phyloP scores from a whole-genome alignment of 2,329 filamentous ascomycete genomes.

The Colletotrichum noveboracense region DNA sequence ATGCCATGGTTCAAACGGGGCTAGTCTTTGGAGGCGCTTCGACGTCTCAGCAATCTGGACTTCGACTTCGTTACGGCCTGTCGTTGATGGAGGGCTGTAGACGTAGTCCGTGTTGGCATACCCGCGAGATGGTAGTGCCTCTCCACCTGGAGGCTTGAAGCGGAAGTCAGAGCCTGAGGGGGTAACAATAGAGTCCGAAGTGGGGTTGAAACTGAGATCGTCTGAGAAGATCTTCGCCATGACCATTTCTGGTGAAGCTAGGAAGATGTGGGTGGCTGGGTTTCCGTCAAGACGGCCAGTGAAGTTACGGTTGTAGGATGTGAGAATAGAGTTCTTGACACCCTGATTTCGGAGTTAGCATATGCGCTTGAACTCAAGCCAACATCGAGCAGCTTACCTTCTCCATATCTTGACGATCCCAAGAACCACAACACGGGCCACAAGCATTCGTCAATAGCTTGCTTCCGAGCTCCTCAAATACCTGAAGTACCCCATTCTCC shows the following conservation, averaged over 20 bases:
- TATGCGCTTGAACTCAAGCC: background rate
- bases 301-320: constrained; percentile 85
- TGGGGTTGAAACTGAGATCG: constrained; percentile 75
- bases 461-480: constrained; percentile 77
- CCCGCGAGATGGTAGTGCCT: constrained; percentile 61
- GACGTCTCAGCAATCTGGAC: constrained; percentile 73
- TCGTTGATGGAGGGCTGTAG: constrained; percentile 60
- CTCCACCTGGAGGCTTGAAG: constrained; percentile 68
- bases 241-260: constrained; percentile 77
- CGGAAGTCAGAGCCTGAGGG: constrained; percentile 73
- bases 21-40: constrained; percentile 75
- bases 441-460: constrained; percentile 78
- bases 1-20: constrained; percentile 72
- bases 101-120: constrained; percentile 42
- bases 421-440: constrained; percentile 72
- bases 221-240: constrained; percentile 76
- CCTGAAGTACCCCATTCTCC: constrained; percentile 72
- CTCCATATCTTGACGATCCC: constrained; percentile 75
- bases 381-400: constrained; percentile 31
- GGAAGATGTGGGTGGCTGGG: constrained; percentile 79
- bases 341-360: constrained; percentile 47
- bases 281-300: constrained; percentile 81
- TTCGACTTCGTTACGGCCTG: constrained; percentile 43
- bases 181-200: constrained; percentile 72
- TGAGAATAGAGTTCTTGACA: constrained; percentile 74